These are phyloP conservation scores for Mortierella sp. DNA, from an alignment of 371 early-diverging fungal genomes.

Conservation along the genomic window DNA sequence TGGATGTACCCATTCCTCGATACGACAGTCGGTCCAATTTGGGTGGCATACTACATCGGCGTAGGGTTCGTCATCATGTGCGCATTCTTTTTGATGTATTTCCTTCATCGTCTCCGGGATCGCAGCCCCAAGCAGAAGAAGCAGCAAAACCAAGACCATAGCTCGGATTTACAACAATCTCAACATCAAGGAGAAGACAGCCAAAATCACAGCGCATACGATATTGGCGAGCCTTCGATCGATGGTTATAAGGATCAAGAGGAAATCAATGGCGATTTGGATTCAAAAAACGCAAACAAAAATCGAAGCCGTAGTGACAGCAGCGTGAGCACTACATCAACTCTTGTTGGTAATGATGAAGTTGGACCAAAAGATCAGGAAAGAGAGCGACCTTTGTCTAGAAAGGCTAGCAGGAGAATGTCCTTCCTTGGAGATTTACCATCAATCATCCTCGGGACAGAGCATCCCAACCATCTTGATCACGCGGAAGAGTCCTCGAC, in stretches of 20 bases:
- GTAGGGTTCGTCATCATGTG: conserved; percentile 31
- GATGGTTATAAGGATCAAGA: neutral
- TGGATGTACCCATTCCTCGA: conserved; percentile 55
- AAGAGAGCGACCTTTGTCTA: neutral
- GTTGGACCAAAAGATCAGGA: neutral
- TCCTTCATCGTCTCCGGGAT: conserved; percentile 27
- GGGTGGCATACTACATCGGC: conserved; percentile 39
- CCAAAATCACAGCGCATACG: neutral
- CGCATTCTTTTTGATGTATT: conserved; percentile 44
- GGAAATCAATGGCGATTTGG: neutral
- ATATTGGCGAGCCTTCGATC: neutral
- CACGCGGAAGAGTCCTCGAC: too few species aligned
- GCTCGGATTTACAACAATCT: neutral
- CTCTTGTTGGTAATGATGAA: conserved; percentile 34
- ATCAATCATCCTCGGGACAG: neutral
- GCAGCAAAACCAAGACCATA: neutral
- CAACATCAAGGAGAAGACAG: neutral
- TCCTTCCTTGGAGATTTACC: neutral
- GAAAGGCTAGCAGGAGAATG: neutral
- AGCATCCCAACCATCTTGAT: neutral
- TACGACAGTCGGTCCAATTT: conserved; percentile 24
- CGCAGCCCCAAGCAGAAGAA: neutral
- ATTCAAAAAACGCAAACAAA: conserved; percentile 1
- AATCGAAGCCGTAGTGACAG: conserved; percentile 29
- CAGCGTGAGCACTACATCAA: conserved; percentile 28